phyloP scores from a whole-genome alignment of 192 early-diverging fungal species.

The Chytriomyces sp. region DNA sequence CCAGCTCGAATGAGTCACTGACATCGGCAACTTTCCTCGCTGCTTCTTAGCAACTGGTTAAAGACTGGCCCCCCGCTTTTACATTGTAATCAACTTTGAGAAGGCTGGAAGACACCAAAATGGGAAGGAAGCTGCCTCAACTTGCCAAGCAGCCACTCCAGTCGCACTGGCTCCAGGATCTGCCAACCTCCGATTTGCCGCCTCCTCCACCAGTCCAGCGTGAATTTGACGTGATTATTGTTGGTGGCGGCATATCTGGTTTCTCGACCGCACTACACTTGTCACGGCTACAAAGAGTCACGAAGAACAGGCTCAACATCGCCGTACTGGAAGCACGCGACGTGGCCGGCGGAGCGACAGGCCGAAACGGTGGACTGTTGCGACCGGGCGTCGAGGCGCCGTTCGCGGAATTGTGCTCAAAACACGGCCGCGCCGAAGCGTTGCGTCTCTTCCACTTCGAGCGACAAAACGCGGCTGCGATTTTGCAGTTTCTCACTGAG shows the following conservation, averaged over 20 bases:
- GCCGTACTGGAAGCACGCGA: slow-evolving; percentile 18
- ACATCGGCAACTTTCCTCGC: too few relatives aligned
- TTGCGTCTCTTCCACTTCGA: background rate
- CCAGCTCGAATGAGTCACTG: too few relatives aligned
- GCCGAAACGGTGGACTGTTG: slow-evolving; percentile 59
- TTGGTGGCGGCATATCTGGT: slow-evolving; percentile 15
- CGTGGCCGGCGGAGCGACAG: slow-evolving; percentile 51
- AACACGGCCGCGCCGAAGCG: slow-evolving; percentile 3
- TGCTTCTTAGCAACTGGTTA: too few relatives aligned
- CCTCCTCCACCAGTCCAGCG: too few relatives aligned
- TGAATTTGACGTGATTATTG: slow-evolving; percentile 1
- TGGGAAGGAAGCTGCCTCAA: too few relatives aligned
- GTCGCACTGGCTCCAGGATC: background rate
- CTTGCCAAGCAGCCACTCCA: background rate
- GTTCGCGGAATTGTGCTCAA: background rate
- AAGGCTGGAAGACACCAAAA: too few relatives aligned
- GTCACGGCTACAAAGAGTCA: background rate
- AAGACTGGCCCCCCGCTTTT: too few relatives aligned
- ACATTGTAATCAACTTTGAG: too few relatives aligned
- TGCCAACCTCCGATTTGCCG: background rate
- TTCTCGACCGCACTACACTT: slow-evolving; percentile 7
- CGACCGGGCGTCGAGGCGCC: slow-evolving; percentile 30
- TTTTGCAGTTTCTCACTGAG: too few relatives aligned
- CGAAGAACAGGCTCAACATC: too few relatives aligned
- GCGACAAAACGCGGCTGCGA: slow-evolving; percentile 6